Conservation (phyloP, 2,329 filamentous ascomycete species). For the Arthrinium puccinioides region DNA sequence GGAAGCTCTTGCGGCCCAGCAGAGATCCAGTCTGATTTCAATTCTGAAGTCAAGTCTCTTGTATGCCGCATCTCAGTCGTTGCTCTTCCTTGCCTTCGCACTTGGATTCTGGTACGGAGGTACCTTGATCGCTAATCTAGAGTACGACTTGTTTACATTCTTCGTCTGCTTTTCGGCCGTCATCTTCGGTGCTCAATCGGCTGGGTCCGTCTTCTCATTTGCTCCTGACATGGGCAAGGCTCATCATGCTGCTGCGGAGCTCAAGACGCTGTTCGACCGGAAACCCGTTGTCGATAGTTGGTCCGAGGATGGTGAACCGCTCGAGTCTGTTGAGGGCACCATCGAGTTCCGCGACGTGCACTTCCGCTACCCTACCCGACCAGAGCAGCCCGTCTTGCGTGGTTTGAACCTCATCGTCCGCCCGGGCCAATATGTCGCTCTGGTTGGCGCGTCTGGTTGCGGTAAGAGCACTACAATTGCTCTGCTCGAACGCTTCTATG, state of each 20-base stretch:
- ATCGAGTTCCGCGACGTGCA: slow-evolving; percentile 91
- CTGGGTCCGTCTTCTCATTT: slow-evolving; percentile 82
- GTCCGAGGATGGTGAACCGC: slow-evolving; percentile 58
- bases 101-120: slow-evolving; percentile 93
- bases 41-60: slow-evolving; percentile 70
- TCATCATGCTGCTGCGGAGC: slow-evolving; percentile 70
- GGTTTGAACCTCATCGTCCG: slow-evolving; percentile 69
- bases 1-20: slow-evolving; percentile 57
- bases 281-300: slow-evolving; percentile 77
- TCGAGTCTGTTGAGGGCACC: slow-evolving; percentile 62
- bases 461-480: slow-evolving; percentile 93
- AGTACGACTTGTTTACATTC: slow-evolving; percentile 80
- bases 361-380: slow-evolving; percentile 87
- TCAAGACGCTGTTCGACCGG: slow-evolving; percentile 79
- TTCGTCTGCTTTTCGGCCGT: slow-evolving; percentile 85
- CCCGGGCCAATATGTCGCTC: slow-evolving; percentile 76
- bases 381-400: slow-evolving; percentile 84
- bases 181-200: slow-evolving; percentile 87
- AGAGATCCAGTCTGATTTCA: slow-evolving; percentile 60
- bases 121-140: slow-evolving; percentile 59
- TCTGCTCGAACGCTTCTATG: slow-evolving; percentile 89
- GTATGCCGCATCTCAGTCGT: slow-evolving; percentile 77
- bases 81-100: slow-evolving; percentile 77
- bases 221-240: slow-evolving; percentile 92
- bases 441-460: slow-evolving; percentile 91